Evolutionary conservation across 164 flowering plant species (phyloP).

Genomic region (Vitis cinerea): DNA sequence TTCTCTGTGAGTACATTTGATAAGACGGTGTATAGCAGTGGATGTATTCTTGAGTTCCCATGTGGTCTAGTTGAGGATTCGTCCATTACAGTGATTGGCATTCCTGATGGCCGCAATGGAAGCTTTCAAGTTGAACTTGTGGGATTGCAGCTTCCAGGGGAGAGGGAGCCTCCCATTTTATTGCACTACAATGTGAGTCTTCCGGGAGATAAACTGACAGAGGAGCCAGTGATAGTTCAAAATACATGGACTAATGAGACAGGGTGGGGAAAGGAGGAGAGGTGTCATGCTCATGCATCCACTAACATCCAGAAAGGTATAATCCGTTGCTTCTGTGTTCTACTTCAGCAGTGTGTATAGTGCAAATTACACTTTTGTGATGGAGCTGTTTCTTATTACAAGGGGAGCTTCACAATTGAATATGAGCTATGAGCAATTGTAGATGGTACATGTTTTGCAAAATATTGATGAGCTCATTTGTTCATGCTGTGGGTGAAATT

Average conservation of each 20-base stretch:
- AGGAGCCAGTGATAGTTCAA: constrained; percentile 62
- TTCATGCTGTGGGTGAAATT: neutral
- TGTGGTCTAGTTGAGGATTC: constrained; percentile 87
- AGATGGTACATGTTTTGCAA: neutral
- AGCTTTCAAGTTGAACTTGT: constrained; percentile 68
- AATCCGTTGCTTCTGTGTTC: neutral
- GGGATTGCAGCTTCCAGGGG: constrained; percentile 43
- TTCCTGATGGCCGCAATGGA: constrained; percentile 46
- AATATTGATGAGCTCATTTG: neutral
- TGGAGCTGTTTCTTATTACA: neutral
- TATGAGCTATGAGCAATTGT: neutral
- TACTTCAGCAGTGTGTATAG: neutral
- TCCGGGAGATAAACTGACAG: constrained; percentile 58
- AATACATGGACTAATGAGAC: constrained; percentile 71
- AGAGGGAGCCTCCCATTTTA: constrained; percentile 48
- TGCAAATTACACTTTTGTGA: neutral
- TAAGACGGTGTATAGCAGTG: constrained; percentile 17
- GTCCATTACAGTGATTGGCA: constrained; percentile 72
- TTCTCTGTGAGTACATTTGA: constrained; percentile 38
- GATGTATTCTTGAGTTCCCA: constrained; percentile 56
- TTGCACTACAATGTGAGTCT: constrained; percentile 64
- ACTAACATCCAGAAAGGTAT: constrained; percentile 47
- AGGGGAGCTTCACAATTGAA: neutral
- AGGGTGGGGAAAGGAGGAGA: constrained; percentile 83
- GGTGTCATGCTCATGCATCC: constrained; percentile 61